A percentile compares a stretch with the other conserved stretches of the same genome.
Evolutionary conservation across 805 yeast genomes (phyloP).

Genomic region (Alloascoidea africana): DNA sequence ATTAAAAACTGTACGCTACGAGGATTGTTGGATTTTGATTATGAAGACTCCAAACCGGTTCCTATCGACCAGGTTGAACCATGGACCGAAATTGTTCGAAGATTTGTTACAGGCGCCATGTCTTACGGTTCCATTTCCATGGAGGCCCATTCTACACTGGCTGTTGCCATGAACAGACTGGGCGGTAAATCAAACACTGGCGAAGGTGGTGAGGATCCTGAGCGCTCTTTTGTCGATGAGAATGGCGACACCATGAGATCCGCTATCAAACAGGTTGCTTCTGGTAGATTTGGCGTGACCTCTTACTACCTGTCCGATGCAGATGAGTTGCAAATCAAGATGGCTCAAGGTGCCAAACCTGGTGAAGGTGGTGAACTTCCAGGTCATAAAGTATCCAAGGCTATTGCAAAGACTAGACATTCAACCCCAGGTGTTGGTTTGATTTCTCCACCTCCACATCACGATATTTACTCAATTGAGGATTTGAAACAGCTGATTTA

Average conservation of each 20-base stretch:
- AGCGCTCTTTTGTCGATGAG: conserved; percentile 61
- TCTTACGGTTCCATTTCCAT: conserved; percentile 96
- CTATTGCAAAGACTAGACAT: conserved; percentile 90
- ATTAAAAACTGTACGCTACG: conserved; percentile 86
- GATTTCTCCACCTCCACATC: conserved; percentile 98
- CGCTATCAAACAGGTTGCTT: conserved; percentile 95
- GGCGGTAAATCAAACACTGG: conserved; percentile 98
- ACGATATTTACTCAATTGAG: conserved; percentile 95
- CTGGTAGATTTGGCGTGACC: conserved; percentile 97
- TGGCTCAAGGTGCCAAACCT: conserved; percentile 99
- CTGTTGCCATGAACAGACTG: conserved; percentile 95
- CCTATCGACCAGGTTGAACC: conserved; percentile 98
- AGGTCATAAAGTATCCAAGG: conserved; percentile 77
- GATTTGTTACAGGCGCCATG: conserved; percentile 99
- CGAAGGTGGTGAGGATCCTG: conserved; percentile 98
- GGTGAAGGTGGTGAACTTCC: conserved; percentile 99
- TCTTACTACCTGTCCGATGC: conserved; percentile 90
- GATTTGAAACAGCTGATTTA: conserved; percentile 93
- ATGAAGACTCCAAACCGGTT: conserved; percentile 49
- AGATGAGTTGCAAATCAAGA: conserved; percentile 92
- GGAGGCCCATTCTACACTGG: conserved; percentile 96
- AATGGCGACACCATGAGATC: conserved; percentile 98
- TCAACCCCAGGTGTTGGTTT: conserved; percentile 95
- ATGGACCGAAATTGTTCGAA: conserved; percentile 96
- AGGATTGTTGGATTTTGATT: conserved; percentile 88